Evolutionary conservation across 441 rosid species (phyloP).

Genomic region (Rhodomyrtus psidioides): DNA sequence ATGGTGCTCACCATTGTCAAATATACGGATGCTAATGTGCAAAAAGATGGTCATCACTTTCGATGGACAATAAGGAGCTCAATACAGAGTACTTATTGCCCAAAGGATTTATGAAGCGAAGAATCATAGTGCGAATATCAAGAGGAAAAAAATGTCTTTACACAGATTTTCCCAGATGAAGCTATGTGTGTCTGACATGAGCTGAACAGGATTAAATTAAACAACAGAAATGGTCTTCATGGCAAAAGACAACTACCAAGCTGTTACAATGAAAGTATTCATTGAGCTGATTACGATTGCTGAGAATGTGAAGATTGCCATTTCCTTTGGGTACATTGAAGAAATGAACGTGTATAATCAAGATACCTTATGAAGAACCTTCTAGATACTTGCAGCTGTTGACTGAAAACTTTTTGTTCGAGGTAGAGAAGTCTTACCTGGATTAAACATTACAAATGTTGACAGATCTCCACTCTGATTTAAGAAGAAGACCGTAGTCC

Average conservation of each 20-base stretch:
- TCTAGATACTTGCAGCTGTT: background rate
- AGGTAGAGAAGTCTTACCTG: background rate
- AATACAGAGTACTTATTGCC: background rate
- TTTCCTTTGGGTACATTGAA: background rate
- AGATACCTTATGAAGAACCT: background rate
- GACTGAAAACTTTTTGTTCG: background rate
- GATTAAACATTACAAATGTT: background rate
- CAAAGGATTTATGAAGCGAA: background rate
- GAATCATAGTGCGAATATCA: background rate
- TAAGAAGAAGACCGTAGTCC: background rate
- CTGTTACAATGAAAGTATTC: background rate
- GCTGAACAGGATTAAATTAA: background rate
- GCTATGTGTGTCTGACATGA: background rate
- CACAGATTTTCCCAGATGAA: background rate
- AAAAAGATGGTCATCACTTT: background rate
- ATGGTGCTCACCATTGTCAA: background rate
- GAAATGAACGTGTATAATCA: background rate
- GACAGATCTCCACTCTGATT: background rate
- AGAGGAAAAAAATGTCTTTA: background rate
- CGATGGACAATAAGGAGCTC: background rate
- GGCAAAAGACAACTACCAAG: background rate
- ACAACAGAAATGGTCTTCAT: background rate
- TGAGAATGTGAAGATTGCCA: background rate
- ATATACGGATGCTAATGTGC: background rate
- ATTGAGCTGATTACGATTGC: background rate